These are phyloP conservation scores for Venustampulla echinocandica DNA, from an alignment of 495 filamentous ascomycete species.

Conservation along the genomic window DNA sequence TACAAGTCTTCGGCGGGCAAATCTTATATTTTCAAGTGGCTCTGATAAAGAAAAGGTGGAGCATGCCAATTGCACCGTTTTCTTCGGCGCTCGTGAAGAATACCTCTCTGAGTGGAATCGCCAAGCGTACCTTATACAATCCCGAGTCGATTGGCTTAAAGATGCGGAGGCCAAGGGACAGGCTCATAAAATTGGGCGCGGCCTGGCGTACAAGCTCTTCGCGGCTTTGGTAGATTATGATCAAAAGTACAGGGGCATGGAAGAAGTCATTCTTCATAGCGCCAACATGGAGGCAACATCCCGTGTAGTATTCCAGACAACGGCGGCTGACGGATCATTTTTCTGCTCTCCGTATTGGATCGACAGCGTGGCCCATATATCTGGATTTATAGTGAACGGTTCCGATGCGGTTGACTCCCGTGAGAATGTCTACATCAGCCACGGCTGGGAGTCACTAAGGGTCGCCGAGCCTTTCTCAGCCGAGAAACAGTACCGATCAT, in stretches of 20 bases:
- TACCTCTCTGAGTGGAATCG: slow-evolving; percentile 49
- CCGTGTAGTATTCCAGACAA: slow-evolving; percentile 55
- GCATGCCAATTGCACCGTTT: slow-evolving; percentile 46
- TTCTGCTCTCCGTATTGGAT: slow-evolving; percentile 64
- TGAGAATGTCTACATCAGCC: slow-evolving; percentile 65
- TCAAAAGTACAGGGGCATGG: slow-evolving; percentile 58
- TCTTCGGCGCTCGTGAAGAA: slow-evolving; percentile 34
- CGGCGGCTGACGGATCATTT: slow-evolving; percentile 51
- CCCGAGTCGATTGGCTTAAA: slow-evolving; percentile 41
- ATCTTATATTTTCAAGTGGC: slow-evolving; percentile 14
- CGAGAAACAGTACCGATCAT: slow-evolving; percentile 59
- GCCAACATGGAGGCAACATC: slow-evolving; percentile 62
- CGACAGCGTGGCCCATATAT: slow-evolving; percentile 57
- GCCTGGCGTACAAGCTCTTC: slow-evolving; percentile 74
- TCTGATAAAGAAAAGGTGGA: slow-evolving; percentile 28
- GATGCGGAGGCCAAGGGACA: slow-evolving; percentile 48
- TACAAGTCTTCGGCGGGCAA: not conserved
- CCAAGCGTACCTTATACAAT: slow-evolving; percentile 45
- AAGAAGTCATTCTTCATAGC: slow-evolving; percentile 69
- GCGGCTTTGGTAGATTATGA: slow-evolving; percentile 62
- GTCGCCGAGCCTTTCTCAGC: slow-evolving; percentile 56
- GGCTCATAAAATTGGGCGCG: slow-evolving; percentile 29
- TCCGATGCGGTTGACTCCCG: slow-evolving; percentile 63
- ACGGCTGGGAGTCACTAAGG: slow-evolving; percentile 70
- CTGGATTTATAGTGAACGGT: slow-evolving; percentile 74